Evolutionary conservation across 2,329 filamentous ascomycete genomes (phyloP).

Genomic region (Amauroascus niger): DNA sequence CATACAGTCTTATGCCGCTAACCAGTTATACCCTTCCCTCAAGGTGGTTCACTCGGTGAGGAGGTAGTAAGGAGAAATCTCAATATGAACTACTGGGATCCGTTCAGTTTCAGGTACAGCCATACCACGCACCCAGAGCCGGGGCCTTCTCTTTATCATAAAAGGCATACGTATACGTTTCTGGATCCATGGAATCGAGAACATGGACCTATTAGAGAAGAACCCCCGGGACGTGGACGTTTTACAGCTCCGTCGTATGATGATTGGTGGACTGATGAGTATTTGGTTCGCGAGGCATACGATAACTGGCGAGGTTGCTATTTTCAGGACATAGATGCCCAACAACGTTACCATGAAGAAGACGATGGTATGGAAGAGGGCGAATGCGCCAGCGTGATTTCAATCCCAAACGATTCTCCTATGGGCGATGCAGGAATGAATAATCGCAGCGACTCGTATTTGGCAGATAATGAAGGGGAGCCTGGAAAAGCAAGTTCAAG

Average conservation of each 20-base stretch:
- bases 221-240: neutral
- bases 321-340: neutral
- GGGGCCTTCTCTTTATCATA: neutral
- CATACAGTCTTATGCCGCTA: neutral
- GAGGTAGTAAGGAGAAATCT: neutral
- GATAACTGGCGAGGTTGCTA: neutral
- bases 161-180: neutral
- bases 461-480: neutral
- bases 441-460: conserved; percentile 1
- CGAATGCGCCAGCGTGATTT: neutral
- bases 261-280: neutral
- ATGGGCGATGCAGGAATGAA: neutral
- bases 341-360: neutral
- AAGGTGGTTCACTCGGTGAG: neutral
- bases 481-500: neutral
- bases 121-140: neutral
- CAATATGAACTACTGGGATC: neutral
- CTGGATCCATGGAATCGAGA: neutral
- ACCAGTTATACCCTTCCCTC: neutral
- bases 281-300: neutral
- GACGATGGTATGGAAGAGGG: neutral
- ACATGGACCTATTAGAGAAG: too few relatives aligned
- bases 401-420: neutral
- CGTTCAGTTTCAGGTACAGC: neutral
- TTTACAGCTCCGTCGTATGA: neutral